phyloP scores from a whole-genome alignment of 148 eudicot genomes.

The Polygonum aviculare region DNA sequence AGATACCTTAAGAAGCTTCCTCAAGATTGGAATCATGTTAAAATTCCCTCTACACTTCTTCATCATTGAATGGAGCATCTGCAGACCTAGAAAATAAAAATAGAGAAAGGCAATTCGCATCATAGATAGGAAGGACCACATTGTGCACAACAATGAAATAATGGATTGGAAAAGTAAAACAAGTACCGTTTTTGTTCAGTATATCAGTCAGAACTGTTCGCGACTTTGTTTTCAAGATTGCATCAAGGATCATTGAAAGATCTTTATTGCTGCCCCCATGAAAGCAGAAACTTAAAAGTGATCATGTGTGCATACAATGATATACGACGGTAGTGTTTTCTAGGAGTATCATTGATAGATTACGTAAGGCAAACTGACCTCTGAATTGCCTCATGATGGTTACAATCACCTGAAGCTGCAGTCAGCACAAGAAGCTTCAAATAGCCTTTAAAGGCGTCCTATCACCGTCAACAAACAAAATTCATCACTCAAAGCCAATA shows the following conservation, averaged over 20 bases:
- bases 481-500: background rate
- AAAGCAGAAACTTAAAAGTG: background rate
- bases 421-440: slow-evolving; percentile 80
- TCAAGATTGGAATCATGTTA: slow-evolving; percentile 73
- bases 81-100: slow-evolving; percentile 52
- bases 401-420: slow-evolving; percentile 76
- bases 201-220: slow-evolving; percentile 74
- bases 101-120: background rate
- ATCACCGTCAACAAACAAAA: slow-evolving; percentile 9
- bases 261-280: slow-evolving; percentile 64
- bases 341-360: background rate
- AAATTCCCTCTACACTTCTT: slow-evolving; percentile 69
- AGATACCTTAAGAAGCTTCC: slow-evolving; percentile 89
- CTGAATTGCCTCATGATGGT: slow-evolving; percentile 76
- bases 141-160: background rate
- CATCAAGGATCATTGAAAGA: slow-evolving; percentile 97
- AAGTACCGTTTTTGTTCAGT: slow-evolving; percentile 77
- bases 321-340: background rate
- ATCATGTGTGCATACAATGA: background rate
- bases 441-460: slow-evolving; percentile 96
- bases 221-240: slow-evolving; percentile 80
- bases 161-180: slow-evolving; percentile 2
- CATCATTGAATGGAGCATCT: slow-evolving; percentile 92
- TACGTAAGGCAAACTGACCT: slow-evolving; percentile 37
- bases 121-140: background rate